Conservation (phyloP, 805 yeast species). For the Starmerella geochares region DNA sequence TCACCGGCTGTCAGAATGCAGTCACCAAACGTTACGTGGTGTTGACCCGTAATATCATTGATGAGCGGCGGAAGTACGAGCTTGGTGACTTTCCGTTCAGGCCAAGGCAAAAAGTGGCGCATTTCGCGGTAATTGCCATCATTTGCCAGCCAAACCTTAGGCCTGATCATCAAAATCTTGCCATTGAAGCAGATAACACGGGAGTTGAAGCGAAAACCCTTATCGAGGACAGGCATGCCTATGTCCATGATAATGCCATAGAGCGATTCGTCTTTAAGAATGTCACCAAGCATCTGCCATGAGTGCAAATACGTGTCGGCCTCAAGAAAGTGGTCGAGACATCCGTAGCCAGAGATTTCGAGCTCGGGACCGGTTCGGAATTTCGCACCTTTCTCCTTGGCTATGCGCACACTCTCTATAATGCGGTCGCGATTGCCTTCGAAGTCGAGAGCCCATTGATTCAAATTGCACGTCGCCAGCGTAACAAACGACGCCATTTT, state of each 20-base stretch:
- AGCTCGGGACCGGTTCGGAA: constrained; percentile 95
- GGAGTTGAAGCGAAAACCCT: constrained; percentile 83
- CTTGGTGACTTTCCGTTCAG: constrained; percentile 64
- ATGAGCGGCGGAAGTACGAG: constrained; percentile 63
- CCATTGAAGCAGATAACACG: constrained; percentile 74
- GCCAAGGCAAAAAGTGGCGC: constrained; percentile 96
- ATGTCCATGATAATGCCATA: constrained; percentile 74
- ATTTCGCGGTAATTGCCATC: constrained; percentile 97
- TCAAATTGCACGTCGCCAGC: constrained; percentile 83
- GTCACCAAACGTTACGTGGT: constrained; percentile 73
- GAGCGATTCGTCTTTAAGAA: constrained; percentile 56
- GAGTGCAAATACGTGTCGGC: constrained; percentile 79
- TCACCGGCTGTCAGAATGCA: constrained; percentile 75
- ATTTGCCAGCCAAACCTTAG: constrained; percentile 86
- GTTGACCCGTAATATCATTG: constrained; percentile 56
- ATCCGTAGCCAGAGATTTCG: constrained; percentile 77
- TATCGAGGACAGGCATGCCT: constrained; percentile 89
- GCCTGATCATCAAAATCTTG: constrained; percentile 72
- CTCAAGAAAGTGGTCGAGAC: constrained; percentile 77
- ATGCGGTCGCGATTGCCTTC: constrained; percentile 95
- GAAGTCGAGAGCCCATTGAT: constrained; percentile 98
- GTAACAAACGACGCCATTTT: constrained; percentile 80
- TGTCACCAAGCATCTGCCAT: constrained; percentile 87
- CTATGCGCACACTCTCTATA: constrained; percentile 62
- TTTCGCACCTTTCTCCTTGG: constrained; percentile 65